Evolutionary conservation across 176 grass and related monocot genomes (phyloP).

Genomic region (Coix lacrymajobi): DNA sequence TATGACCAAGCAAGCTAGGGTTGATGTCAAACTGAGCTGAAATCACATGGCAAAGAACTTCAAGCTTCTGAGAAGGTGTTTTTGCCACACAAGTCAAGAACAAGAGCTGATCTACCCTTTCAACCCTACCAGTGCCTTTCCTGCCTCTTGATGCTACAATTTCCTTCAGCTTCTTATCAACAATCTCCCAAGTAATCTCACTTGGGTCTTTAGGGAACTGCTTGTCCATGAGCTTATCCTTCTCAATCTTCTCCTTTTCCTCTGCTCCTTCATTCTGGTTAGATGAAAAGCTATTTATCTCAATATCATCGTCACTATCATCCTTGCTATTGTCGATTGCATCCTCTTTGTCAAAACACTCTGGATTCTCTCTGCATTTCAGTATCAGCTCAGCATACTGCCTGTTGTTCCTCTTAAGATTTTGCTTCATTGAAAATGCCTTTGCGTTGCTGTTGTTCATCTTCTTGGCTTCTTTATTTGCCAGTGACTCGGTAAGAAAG

Average conservation of each 20-base stretch:
- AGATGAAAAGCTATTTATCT: conserved; percentile 22
- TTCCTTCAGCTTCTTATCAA: conserved; percentile 92
- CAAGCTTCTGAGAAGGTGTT: conserved; percentile 93
- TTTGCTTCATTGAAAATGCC: conserved; percentile 81
- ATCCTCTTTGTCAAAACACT: conserved; percentile 53
- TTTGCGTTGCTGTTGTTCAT: conserved; percentile 87
- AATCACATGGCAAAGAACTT: conserved; percentile 84
- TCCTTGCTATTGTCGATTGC: conserved; percentile 37
- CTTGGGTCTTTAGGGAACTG: conserved; percentile 88
- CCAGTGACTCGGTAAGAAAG: conserved; percentile 70
- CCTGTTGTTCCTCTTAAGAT: conserved; percentile 93
- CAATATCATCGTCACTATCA: conserved; percentile 34
- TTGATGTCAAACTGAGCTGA: conserved; percentile 97
- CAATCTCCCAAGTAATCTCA: conserved; percentile 89
- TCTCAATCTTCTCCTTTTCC: conserved; percentile 44
- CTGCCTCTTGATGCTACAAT: conserved; percentile 85
- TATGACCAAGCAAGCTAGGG: conserved; percentile 91
- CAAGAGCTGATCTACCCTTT: conserved; percentile 88
- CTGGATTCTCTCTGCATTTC: conserved; percentile 58
- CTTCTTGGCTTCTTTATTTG: conserved; percentile 92
- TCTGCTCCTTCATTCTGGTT: conserved; percentile 39
- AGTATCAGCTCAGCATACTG: conserved; percentile 72
- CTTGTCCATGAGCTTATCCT: conserved; percentile 78
- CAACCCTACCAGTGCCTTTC: conserved; percentile 84
- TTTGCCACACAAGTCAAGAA: conserved; percentile 86